phyloP scores from a whole-genome alignment of 2,329 filamentous ascomycete species.

The Amauroascus verrucosus region DNA sequence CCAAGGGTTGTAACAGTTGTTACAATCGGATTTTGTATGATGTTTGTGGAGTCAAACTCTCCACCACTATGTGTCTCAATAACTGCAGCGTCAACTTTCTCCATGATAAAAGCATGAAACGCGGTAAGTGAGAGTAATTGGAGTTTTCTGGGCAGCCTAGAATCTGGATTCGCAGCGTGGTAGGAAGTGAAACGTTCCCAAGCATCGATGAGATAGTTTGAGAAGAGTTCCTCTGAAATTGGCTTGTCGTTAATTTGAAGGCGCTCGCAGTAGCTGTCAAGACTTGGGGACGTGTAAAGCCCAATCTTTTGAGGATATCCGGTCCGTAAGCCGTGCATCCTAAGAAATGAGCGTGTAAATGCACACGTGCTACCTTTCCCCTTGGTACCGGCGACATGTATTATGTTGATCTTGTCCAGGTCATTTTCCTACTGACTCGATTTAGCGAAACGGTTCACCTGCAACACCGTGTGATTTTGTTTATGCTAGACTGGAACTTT shows the following conservation, averaged over 20 bases:
- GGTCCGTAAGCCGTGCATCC: slow-evolving; percentile 24
- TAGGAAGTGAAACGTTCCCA: slow-evolving; percentile 6
- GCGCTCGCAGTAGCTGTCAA: slow-evolving; percentile 18
- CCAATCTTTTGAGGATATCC: slow-evolving; percentile 40
- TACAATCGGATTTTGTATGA: slow-evolving; percentile 47
- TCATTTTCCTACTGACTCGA: neutral
- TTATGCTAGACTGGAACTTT: neutral
- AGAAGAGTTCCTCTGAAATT: slow-evolving; percentile 15
- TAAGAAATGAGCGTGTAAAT: slow-evolving; percentile 54
- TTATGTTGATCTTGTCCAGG: slow-evolving; percentile 44
- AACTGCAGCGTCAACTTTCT: slow-evolving; percentile 51
- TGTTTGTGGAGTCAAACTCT: slow-evolving; percentile 58
- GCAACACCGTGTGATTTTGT: no score
- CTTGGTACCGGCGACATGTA: slow-evolving; percentile 67
- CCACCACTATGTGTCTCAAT: slow-evolving; percentile 60
- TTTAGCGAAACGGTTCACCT: no score
- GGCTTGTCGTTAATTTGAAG: slow-evolving; percentile 22
- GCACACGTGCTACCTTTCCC: slow-evolving; percentile 66
- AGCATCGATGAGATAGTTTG: slow-evolving; percentile 20
- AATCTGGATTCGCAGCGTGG: neutral
- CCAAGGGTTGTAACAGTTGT: slow-evolving; percentile 55
- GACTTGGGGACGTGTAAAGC: slow-evolving; percentile 58
- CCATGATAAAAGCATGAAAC: slow-evolving; percentile 54
- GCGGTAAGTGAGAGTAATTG: slow-evolving; percentile 46
- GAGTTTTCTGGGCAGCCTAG: slow-evolving; percentile 39